phyloP scores from a whole-genome alignment of 2,329 filamentous ascomycete species.

The Epichloe amarillans region DNA sequence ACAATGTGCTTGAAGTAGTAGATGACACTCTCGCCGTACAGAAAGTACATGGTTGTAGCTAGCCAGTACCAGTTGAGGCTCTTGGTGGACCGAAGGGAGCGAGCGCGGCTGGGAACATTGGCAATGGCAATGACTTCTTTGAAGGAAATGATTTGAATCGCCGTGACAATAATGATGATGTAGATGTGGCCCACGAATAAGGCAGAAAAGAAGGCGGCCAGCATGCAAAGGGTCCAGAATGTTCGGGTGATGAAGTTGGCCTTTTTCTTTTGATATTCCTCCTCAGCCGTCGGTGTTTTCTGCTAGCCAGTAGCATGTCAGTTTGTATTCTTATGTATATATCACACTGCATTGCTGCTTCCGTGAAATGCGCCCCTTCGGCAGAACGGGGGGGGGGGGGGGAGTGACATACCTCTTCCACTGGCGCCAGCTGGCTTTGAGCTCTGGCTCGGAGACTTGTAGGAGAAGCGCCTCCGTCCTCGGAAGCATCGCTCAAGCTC shows the following conservation, averaged over 20 bases:
- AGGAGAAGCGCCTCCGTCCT: slow-evolving; percentile 30
- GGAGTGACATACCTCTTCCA: slow-evolving; percentile 20
- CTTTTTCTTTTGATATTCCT: slow-evolving; percentile 96
- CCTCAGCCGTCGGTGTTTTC: slow-evolving; percentile 29
- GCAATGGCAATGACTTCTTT: slow-evolving; percentile 98
- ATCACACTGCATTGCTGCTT: not conserved
- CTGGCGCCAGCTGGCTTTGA: slow-evolving; percentile 18
- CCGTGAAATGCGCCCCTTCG: not conserved
- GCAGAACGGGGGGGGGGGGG: too few species aligned
- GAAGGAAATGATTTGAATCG: slow-evolving; percentile 92
- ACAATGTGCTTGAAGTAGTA: slow-evolving; percentile 99
- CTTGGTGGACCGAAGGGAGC: slow-evolving; percentile 87
- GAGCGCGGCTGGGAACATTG: slow-evolving; percentile 81
- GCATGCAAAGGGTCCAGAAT: slow-evolving; percentile 98
- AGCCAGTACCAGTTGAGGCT: slow-evolving; percentile 98
- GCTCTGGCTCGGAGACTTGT: slow-evolving; percentile 15
- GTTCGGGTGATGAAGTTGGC: slow-evolving; percentile 93
- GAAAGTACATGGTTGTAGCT: slow-evolving; percentile 97
- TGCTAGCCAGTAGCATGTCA: slow-evolving; percentile 11
- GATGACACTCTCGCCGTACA: slow-evolving; percentile 97
- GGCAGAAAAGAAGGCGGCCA: slow-evolving; percentile 76
- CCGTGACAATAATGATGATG: slow-evolving; percentile 84
- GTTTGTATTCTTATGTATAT: not conserved
- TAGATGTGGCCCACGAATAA: slow-evolving; percentile 97
- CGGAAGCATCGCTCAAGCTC: slow-evolving; percentile 60